Base-by-base conservation (phyloP, 75 land plant genomes). In the Sequoiadendron giganteum region DNA sequence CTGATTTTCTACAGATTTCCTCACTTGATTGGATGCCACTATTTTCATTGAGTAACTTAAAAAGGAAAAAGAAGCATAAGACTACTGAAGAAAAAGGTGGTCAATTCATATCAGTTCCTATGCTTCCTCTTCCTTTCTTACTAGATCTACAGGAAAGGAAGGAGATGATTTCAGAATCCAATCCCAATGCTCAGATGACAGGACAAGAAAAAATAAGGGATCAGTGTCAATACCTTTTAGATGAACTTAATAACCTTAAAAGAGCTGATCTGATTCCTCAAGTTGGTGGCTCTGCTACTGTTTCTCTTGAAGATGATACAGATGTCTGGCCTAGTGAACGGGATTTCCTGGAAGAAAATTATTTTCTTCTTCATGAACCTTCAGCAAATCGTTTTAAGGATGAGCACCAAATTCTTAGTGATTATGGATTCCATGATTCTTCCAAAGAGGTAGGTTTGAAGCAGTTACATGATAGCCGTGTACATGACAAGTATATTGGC, bases 111-210 rank as follows among this genome's bases (percentile, higher is more conserved):
- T 90, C 90, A 10, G 94, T 94, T 84, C 96, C 96, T 49, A 78
- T 92, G 6, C 91, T 95, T 88, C 93, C 96, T 80, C 92, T 91
- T 84, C 93, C 92, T 32, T n/a, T 92, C 84, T 87, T 92, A 36
- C 78, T 82, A 88, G 36, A 87, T 10, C 82, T 89, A 61, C 87
- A 87, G 6, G 70, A 88, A 30, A 70, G 38, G n/a, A 11, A 72
- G 38, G 87, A 61, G 30, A 47, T 48, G 30, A 55, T 43, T 16
- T 68, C n/a, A 85, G 28, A 83, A 5, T 16, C 85, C 56, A 15
- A 21, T n/a, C 78, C 83, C 30, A 86, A 87, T 45, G 54, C 55
- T 11, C 40, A 52, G 34, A 86, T 28, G 43, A 85, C 65, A 45
- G 81, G 78, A 10, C 47, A 34, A 45, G 43, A 86, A 86, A 52